Conservation (phyloP, 129 eudicot genomes). For the Tanacetum coccineum region DNA sequence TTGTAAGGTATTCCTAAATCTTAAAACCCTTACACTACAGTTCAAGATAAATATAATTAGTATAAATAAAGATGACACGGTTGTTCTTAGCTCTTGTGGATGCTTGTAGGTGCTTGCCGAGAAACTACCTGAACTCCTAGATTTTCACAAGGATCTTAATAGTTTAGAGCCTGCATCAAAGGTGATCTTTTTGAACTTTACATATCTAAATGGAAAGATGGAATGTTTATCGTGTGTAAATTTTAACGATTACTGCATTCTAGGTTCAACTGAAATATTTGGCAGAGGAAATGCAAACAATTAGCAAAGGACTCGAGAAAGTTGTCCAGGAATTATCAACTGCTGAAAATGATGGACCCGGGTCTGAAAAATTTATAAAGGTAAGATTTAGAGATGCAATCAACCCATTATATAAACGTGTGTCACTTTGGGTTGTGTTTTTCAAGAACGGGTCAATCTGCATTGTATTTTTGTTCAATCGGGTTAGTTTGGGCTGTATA, state of each 20-base stretch:
- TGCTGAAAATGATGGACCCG: constrained; percentile 85
- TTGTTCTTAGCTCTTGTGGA: constrained; percentile 23
- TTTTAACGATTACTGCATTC: constrained; percentile 2
- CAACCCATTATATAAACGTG: background rate
- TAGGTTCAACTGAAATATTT: constrained; percentile 78
- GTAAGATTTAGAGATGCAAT: constrained; percentile 29
- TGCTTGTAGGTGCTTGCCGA: constrained; percentile 70
- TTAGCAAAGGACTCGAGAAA: constrained; percentile 91
- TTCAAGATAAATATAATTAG: background rate
- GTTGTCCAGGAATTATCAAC: constrained; percentile 77
- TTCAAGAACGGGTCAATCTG: background rate
- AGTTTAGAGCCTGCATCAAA: constrained; percentile 84
- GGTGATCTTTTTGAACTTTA: constrained; percentile 40
- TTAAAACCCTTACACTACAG: background rate
- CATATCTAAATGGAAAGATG: background rate
- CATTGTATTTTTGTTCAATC: too few species aligned
- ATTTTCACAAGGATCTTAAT: constrained; percentile 73
- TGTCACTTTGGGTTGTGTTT: background rate
- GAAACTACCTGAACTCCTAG: constrained; percentile 81
- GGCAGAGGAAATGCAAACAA: constrained; percentile 98
- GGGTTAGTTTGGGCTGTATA: too few species aligned
- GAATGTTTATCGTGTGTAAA: constrained; percentile 1
- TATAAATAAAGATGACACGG: background rate
- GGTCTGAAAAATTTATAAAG: constrained; percentile 59
- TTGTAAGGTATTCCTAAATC: constrained; percentile 60